Evolutionary conservation across 2,329 filamentous ascomycete genomes (phyloP), one percentile per base, ranked within the genome.

Genomic region (Phyllosticta capitalensis): DNA sequence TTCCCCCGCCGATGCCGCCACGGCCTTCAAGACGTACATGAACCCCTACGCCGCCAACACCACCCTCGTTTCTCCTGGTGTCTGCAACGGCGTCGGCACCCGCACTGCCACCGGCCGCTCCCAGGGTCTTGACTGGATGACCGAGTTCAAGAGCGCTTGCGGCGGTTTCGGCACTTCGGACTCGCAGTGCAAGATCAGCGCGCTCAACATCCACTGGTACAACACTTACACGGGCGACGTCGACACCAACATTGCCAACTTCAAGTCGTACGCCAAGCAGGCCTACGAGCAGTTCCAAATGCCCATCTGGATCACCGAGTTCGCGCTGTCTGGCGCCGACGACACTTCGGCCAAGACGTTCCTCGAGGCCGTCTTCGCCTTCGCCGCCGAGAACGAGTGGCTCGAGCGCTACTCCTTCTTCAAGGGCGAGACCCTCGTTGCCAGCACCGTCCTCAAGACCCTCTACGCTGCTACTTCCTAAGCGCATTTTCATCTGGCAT

Each of bases 191-290:
- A 66, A 72, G 45, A 78, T 80, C 61, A 82, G 86, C 72, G 85
- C 84, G 71, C 79, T 83, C 72, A 76, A 78, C 68, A 75, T 83
- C 52, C 85, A 88, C 74, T 87, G 83, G 83, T 88, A 88, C 73
- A 80, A 79, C 54, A 71, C 71, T 49, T 60, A 56, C 54, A 55
- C 51, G 38, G 58, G 54, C 22, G 54, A 60, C 30, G 48, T 53
- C 12, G 73, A 78, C 17, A 68, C 75, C 56, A 77, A 77, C 60
- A 68, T 73, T 24, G 70, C 78, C 50, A 75, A 73, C 62, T 83
- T 87, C 72, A 81, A 84, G 64, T 61, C 68, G 48, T 82, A 86
- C 70, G 67, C 86, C 59, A 64, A 68, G 21, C 65, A 72, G n/a
- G 74, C 76, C 26, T 72, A 73, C 59, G 61, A 61, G 12, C 65